These are phyloP conservation scores for Penicillium sp. DNA, from an alignment of 2,329 filamentous ascomycete genomes.

Conservation along the genomic window DNA sequence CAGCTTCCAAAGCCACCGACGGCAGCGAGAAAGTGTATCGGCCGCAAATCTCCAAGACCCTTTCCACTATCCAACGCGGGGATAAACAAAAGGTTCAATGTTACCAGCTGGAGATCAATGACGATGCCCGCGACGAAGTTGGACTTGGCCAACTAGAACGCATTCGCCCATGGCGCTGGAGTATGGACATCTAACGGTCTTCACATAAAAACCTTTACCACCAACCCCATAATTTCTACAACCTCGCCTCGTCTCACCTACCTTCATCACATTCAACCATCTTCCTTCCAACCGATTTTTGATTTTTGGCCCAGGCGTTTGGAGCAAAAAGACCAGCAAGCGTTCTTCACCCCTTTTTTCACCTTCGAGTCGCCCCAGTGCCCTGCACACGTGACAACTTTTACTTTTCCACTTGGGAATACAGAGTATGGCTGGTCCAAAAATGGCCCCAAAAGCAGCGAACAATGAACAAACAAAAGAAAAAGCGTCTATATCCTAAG, in stretches of 20 bases:
- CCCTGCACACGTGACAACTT: background rate
- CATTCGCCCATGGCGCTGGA: slow-evolving; percentile 47
- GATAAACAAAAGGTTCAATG: slow-evolving; percentile 39
- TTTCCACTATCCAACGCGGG: slow-evolving; percentile 35
- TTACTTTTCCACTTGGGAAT: slow-evolving; percentile 6
- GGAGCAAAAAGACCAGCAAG: slow-evolving; percentile 23
- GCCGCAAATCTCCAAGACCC: slow-evolving; percentile 35
- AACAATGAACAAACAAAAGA: background rate
- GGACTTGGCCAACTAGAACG: slow-evolving; percentile 37
- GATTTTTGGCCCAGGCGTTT: slow-evolving; percentile 19
- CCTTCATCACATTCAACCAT: background rate
- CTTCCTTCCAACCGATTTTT: slow-evolving; percentile 1
- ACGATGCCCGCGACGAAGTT: slow-evolving; percentile 34
- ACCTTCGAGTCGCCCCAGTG: background rate
- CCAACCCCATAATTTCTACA: slow-evolving; percentile 23
- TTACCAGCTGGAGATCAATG: slow-evolving; percentile 43
- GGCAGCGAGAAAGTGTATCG: slow-evolving; percentile 36
- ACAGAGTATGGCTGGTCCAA: slow-evolving; percentile 25
- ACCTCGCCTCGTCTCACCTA: background rate
- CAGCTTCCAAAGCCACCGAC: slow-evolving; percentile 40
- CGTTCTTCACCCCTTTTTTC: slow-evolving; percentile 11
- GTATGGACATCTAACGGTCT: slow-evolving; percentile 45
- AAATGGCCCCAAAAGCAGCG: slow-evolving; percentile 6
- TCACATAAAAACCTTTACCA: background rate
- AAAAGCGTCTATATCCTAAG: background rate